Conservation (phyloP, 345 rosid genomes). For the Murraya koenigii region DNA sequence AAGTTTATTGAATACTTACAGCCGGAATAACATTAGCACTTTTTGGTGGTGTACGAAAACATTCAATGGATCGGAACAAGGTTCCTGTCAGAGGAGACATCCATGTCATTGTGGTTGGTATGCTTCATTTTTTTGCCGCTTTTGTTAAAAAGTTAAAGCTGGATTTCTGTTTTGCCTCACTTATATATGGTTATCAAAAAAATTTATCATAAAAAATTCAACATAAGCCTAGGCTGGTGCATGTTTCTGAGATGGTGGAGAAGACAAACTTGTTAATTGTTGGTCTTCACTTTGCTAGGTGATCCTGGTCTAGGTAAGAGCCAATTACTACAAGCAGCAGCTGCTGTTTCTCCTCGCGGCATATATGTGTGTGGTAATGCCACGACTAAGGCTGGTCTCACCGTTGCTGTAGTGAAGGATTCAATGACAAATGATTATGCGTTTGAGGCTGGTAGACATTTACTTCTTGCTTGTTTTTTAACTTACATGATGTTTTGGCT, state of each 20-base stretch:
- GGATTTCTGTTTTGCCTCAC: not conserved
- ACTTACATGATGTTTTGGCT: not conserved
- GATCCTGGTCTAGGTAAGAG: slow-evolving; percentile 99
- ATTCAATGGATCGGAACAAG: slow-evolving; percentile 85
- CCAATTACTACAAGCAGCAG: slow-evolving; percentile 96
- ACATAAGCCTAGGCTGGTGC: not conserved
- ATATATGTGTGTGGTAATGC: slow-evolving; percentile 98
- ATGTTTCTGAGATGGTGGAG: not conserved
- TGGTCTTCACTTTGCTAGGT: slow-evolving; percentile 46
- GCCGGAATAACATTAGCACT: slow-evolving; percentile 92
- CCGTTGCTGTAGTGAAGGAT: slow-evolving; percentile 97
- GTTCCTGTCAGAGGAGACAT: slow-evolving; percentile 99
- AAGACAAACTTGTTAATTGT: slow-evolving; percentile 9
- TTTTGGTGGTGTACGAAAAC: slow-evolving; percentile 95
- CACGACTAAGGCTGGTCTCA: slow-evolving; percentile 88
- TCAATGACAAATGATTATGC: slow-evolving; percentile 88
- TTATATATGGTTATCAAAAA: not conserved
- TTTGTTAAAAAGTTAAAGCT: not conserved
- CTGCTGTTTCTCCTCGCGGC: slow-evolving; percentile 92
- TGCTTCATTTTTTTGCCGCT: slow-evolving; percentile 19
- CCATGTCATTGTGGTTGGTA: slow-evolving; percentile 96
- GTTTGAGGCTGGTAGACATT: slow-evolving; percentile 85
- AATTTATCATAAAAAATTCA: not conserved
- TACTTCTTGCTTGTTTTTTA: slow-evolving; percentile 21
- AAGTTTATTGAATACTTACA: slow-evolving; percentile 30